Evolutionary conservation across 2,329 filamentous ascomycete species (phyloP), one percentile per base, ranked within the genome.

Genomic region (Microcyclosporella mali): DNA sequence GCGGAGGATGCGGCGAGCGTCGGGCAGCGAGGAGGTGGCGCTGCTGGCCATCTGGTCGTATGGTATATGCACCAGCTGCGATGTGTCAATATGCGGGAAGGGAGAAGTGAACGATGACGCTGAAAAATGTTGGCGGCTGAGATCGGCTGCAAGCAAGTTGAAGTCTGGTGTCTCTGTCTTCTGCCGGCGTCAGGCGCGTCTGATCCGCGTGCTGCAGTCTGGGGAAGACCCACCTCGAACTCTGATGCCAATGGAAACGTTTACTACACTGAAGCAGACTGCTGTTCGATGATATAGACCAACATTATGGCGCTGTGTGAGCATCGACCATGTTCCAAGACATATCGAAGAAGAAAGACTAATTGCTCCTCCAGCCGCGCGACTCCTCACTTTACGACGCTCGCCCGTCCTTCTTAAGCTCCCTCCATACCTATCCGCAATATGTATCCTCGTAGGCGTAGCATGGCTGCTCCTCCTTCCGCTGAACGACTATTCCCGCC

Each of bases 381-480:
- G 82, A 57, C 72, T 82, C 50, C 68, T 85, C 56, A 77, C 78
- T 56, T 72, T 95, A 60, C 84, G 88, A 61, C 81, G 81, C 66
- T 85, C 95, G 65, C 84, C 86, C 57, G 79, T 85, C 53, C 72
- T 95, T 45, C 78, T 92, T 51, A 86, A 85, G 68, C 69, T 94
- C 14, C 89, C 90, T 31, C 87, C 88, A 11, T 90, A 94, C 69
- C 70, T 97, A 27, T 95, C 90, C 27, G 75, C 88, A 39, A 70
- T 94, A 31, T 94, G 85, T 67, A 81, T 97, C 56, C 58, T 90
- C 37, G 77, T 95, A 57, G 92, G 92, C 40, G 78, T 95, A 43
- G 78, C 80, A 55, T 98, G 90, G 87, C 80, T 98, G 11, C 78
- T 95, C 16, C 74, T 97, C 25, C 78, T 98, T 1, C 92, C 92